A percentile compares a stretch with the other conserved stretches of the same genome.
Evolutionary conservation across 192 early-diverging fungal genomes (phyloP).

Genomic region (Coemansia aciculifera): DNA sequence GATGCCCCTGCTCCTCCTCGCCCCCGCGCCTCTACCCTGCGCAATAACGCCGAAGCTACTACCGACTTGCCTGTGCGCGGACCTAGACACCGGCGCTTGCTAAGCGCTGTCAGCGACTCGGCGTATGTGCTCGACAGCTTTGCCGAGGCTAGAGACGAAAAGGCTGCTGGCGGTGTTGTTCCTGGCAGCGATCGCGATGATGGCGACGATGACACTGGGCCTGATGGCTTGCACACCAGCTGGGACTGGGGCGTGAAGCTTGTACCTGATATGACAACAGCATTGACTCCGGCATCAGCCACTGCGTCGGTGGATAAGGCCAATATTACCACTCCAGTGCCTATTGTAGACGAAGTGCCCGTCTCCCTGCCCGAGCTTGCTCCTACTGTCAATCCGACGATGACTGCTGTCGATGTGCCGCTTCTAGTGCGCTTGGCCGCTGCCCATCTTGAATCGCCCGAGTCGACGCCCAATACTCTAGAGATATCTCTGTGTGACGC

Average conservation of each 20-base stretch:
- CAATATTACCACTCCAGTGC: not conserved
- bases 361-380: not conserved
- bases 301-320: slow-evolving; percentile 4
- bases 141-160: not conserved
- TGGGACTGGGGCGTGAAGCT: slow-evolving; percentile 55
- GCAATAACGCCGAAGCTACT: not conserved
- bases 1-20: not conserved
- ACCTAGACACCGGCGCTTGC: slow-evolving; percentile 12
- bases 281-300: not conserved
- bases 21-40: slow-evolving; percentile 11
- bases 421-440: not conserved
- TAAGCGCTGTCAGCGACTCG: slow-evolving; percentile 44
- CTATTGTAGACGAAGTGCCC: not conserved
- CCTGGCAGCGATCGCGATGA: not conserved
- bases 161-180: not conserved
- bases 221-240: slow-evolving; percentile 32
- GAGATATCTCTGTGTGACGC: slow-evolving; percentile 44
- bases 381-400: not conserved
- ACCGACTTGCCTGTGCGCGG: not conserved
- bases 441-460: slow-evolving; percentile 2
- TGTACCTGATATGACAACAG: not conserved
- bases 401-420: slow-evolving; percentile 7
- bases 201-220: not conserved
- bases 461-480: slow-evolving; percentile 4
- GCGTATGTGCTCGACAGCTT: slow-evolving; percentile 18